phyloP scores from a whole-genome alignment of 441 rosid genomes.

The Euphorbia schlechtendalii region DNA sequence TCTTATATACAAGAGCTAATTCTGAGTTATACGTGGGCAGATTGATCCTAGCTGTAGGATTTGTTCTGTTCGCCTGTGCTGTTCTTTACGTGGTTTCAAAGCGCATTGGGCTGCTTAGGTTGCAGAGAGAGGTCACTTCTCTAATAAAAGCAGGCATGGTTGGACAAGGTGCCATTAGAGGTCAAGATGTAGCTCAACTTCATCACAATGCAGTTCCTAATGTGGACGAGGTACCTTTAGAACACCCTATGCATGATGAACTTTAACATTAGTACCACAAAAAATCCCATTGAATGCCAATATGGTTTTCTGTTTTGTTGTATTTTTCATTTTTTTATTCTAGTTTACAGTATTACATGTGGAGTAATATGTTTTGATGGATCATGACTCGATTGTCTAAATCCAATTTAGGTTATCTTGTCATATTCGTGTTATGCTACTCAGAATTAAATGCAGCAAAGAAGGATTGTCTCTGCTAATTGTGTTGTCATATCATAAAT shows the following conservation, averaged over 20 bases:
- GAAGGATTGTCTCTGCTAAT: no score
- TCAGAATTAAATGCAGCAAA: no score
- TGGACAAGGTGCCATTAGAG: conserved; percentile 34
- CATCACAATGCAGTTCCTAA: conserved; percentile 37
- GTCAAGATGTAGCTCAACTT: conserved; percentile 31
- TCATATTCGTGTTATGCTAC: no score
- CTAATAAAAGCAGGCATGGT: conserved; percentile 71
- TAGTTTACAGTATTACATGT: no score
- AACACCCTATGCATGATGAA: conserved; percentile 56
- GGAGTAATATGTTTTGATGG: no score
- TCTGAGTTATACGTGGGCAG: conserved; percentile 30
- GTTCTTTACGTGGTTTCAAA: conserved; percentile 80
- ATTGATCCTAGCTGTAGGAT: conserved; percentile 57
- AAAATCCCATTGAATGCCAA: no score
- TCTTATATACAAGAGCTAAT: conserved; percentile 14
- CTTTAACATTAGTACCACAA: conserved; percentile 50
- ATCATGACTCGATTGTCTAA: no score
- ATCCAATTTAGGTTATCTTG: no score
- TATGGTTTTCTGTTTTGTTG: no score
- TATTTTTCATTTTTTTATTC: no score
- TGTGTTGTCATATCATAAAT: no score
- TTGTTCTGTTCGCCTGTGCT: conserved; percentile 56
- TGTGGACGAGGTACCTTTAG: conserved; percentile 31
- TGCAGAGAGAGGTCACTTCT: conserved; percentile 72
- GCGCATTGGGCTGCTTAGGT: conserved; percentile 60